Base-by-base conservation (phyloP, 345 rosid genomes). In the Noccaea caerulescens region DNA sequence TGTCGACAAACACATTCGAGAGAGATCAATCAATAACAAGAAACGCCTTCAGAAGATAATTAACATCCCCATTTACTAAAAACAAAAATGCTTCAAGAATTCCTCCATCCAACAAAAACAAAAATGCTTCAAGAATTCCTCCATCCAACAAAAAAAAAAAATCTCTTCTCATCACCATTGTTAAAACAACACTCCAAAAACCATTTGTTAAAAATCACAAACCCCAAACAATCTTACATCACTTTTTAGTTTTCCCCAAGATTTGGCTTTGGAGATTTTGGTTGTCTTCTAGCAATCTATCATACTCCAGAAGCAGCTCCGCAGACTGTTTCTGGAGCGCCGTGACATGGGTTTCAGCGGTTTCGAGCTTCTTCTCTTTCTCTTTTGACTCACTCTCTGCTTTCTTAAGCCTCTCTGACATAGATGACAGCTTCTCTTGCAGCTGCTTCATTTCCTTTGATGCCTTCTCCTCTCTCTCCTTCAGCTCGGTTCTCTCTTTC, bases 281-380 rank as follows among this genome's bases (percentile, higher is more conserved):
- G 80, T 93, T 93, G 70, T 87, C 93, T 80, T 93, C 97, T 25
- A 93, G 72, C 51, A 93, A 73, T 37, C 87, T 87, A 69, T 93
- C 99, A 37, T 93, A 93, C 82, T 93, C 97, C 1, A 93, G 86
- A 36, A 93, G 87, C 12, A 93, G 77, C 68, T 91, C 97, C 5
- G 95, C 97, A 50, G 97, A 86, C 62, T 91, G 99, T 69, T 91
- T 89, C 80, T 91, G 99, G 23, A 93, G 94, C 7, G 97, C 64
- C 0, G 72, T 64, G 5, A 93, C 99, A 53, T 93, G 95, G 10
- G 87, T 82, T 64, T 91, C 99, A 2, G 97, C 91, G 5, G 90
- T 89, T 81, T 88, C 91, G 0, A 89, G 79, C 81, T 85, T 77
- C 83, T 80, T 87, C 71, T 86, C 94, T 79, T 91, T 93, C 73